Evolutionary conservation across 768 basidiomycete species (phyloP).

Genomic region (Tulasnella sp.): DNA sequence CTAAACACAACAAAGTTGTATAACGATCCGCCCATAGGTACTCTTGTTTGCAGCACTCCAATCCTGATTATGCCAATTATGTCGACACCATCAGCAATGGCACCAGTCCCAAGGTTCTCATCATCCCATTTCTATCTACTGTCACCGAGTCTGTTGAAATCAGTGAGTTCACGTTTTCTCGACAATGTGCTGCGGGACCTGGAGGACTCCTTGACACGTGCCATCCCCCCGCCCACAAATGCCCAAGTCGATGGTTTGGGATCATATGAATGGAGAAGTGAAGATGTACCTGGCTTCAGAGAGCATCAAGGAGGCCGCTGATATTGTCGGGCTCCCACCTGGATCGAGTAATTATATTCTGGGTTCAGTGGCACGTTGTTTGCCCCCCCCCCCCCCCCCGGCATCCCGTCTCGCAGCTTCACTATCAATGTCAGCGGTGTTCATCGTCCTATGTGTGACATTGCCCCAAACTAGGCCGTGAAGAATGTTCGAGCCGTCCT

Average conservation of each 20-base stretch:
- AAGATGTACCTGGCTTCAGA: constrained; percentile 25
- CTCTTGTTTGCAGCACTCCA: no score
- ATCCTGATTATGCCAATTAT: no score
- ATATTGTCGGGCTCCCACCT: constrained; percentile 19
- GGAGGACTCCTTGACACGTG: constrained; percentile 23
- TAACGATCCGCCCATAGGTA: no score
- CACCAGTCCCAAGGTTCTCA: no score
- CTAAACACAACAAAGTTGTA: no score
- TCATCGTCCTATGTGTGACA: constrained; percentile 3
- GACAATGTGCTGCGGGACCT: constrained; percentile 24
- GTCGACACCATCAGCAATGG: no score
- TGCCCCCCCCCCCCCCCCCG: constrained; percentile 15
- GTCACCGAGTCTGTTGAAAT: no score
- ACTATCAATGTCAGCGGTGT: constrained; percentile 1
- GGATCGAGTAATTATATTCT: constrained; percentile 14
- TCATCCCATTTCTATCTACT: no score
- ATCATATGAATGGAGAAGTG: constrained; percentile 22
- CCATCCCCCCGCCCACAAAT: constrained; percentile 34
- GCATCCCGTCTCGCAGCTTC: not conserved
- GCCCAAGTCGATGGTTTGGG: constrained; percentile 28
- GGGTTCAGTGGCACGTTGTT: constrained; percentile 23
- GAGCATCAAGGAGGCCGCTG: constrained; percentile 22
- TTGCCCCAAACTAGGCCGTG: constrained; percentile 5
- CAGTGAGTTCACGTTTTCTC: constrained; percentile 27
- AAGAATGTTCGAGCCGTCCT: constrained; percentile 14